Conservation (phyloP, 2,329 filamentous ascomycete genomes). For the Beauveria sp. region DNA sequence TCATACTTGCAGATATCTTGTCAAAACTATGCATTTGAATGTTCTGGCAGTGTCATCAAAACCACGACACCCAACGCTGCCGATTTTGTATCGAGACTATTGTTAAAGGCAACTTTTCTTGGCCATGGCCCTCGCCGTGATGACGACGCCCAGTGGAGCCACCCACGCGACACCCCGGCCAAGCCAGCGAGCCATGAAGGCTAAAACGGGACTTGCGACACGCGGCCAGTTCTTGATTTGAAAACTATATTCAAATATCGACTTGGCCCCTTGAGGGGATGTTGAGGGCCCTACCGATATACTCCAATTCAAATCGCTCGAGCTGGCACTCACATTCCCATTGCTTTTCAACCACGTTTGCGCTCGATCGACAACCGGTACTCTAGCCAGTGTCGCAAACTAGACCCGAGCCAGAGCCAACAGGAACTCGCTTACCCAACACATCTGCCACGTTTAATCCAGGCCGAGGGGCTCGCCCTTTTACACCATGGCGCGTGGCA, state of each 20-base stretch:
- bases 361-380: no score
- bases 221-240: not conserved
- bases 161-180: not conserved
- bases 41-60: not conserved
- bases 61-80: not conserved
- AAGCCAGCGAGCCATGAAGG: not conserved
- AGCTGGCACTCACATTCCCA: no score
- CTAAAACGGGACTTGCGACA: not conserved
- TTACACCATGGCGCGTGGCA: not conserved
- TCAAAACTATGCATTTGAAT: no score
- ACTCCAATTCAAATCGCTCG: no score
- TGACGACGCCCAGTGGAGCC: slow-evolving; percentile 6
- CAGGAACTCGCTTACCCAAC: no score
- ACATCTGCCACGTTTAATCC: no score
- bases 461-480: not conserved
- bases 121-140: not conserved
- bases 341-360: no score
- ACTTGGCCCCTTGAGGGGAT: not conserved
- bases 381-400: no score
- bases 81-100: not conserved
- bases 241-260: not conserved
- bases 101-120: not conserved
- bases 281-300: no score
- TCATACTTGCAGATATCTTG: no score
- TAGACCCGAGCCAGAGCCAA: no score